phyloP scores from a whole-genome alignment of 78 protist genomes.

The Protostelium mycophagum region DNA sequence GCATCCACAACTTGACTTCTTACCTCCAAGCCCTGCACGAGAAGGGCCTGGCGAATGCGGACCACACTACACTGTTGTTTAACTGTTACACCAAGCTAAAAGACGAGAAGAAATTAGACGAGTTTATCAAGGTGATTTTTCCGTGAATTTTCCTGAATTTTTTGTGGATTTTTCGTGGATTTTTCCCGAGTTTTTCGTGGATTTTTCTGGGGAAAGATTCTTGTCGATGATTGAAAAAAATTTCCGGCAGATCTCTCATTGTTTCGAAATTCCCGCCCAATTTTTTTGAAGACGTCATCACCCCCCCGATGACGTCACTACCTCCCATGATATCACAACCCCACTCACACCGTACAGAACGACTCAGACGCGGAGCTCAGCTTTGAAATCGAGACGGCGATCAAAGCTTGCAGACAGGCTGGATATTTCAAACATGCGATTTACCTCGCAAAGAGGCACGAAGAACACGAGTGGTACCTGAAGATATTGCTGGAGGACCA shows the following conservation, averaged over 20 bases:
- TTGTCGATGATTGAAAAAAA: no score
- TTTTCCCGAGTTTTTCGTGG: background rate
- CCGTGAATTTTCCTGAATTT: no score
- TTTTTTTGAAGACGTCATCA: no score
- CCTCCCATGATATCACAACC: no score
- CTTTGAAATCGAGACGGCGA: slow-evolving; percentile 90
- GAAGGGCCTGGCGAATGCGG: slow-evolving; percentile 75
- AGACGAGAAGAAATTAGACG: slow-evolving; percentile 76
- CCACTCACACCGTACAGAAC: background rate
- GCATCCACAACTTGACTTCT: slow-evolving; percentile 85
- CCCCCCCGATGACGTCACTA: no score
- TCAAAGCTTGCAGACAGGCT: slow-evolving; percentile 85
- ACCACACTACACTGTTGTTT: slow-evolving; percentile 92
- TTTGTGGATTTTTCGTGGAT: no score
- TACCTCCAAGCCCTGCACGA: slow-evolving; percentile 88
- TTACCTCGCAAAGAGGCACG: slow-evolving; percentile 49
- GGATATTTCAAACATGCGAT: slow-evolving; percentile 83
- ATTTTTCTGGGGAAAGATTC: background rate
- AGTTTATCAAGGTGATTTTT: slow-evolving; percentile 68
- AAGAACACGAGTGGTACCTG: slow-evolving; percentile 79
- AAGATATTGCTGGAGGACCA: slow-evolving; percentile 78
- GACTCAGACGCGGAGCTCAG: slow-evolving; percentile 47
- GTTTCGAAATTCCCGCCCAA: no score
- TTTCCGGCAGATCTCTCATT: no score
- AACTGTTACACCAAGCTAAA: slow-evolving; percentile 94